Percentiles rank a stretch among this genome's conserved stretches.
Evolutionary conservation across 2,329 filamentous ascomycete species (phyloP).

Genomic region (Fusarium sp.): DNA sequence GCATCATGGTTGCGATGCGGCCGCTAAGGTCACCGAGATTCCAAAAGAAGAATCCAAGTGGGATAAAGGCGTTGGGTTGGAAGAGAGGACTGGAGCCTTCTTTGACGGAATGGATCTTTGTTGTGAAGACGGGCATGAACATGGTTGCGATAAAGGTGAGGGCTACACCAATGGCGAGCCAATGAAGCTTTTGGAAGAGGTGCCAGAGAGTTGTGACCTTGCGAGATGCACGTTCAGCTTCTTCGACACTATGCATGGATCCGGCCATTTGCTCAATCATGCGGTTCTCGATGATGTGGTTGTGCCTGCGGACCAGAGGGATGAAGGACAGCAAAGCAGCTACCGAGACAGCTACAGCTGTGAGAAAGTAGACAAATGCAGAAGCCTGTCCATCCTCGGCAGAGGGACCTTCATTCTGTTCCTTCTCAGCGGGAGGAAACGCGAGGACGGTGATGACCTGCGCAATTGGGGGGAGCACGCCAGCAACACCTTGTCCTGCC

Average conservation of each 20-base stretch:
- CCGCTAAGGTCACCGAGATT: conserved; percentile 88
- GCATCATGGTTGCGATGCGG: conserved; percentile 74
- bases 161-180: conserved; percentile 81
- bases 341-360: conserved; percentile 81
- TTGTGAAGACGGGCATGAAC: conserved; percentile 94
- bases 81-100: conserved; percentile 66
- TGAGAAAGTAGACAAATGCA: conserved; percentile 91
- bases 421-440: conserved; percentile 54
- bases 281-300: conserved; percentile 62
- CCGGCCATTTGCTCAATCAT: conserved; percentile 62
- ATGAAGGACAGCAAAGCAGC: conserved; percentile 78
- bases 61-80: conserved; percentile 83
- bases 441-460: conserved; percentile 86
- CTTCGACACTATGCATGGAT: conserved; percentile 63
- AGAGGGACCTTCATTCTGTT: conserved; percentile 35
- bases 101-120: conserved; percentile 65
- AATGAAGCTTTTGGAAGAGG: conserved; percentile 82
- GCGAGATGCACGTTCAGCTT: conserved; percentile 64
- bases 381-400: conserved; percentile 58
- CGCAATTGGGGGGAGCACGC: conserved; percentile 87
- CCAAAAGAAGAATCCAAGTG: conserved; percentile 92
- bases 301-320: conserved; percentile 74
- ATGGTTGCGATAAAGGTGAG: conserved; percentile 87
- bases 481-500: conserved; percentile 92
- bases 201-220: conserved; percentile 66